These are phyloP conservation scores for Coccomyxa sp. DNA, from an alignment of 139 green algal genomes.

Conservation along the genomic window DNA sequence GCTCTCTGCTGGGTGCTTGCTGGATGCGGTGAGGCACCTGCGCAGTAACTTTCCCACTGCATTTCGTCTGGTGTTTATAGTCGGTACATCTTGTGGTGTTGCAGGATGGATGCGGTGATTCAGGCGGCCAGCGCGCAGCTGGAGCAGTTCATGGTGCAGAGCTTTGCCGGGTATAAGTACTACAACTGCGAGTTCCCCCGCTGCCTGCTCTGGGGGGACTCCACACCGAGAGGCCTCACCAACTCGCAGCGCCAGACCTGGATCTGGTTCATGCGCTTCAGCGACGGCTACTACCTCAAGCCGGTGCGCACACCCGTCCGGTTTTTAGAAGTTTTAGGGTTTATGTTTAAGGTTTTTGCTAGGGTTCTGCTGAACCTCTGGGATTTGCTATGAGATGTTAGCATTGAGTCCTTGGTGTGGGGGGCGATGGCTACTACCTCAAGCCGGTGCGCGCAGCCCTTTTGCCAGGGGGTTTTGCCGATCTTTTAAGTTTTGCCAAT, in stretches of 20 bases:
- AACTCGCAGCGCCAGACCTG: background rate
- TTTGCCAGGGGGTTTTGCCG: no score
- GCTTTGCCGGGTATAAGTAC: background rate
- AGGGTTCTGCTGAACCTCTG: background rate
- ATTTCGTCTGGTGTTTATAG: no score
- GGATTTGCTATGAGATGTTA: no score
- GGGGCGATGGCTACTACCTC: no score
- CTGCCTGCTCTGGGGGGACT: background rate
- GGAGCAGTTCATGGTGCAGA: background rate
- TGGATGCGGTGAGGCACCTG: no score
- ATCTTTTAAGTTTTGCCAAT: no score
- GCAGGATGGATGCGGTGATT: background rate
- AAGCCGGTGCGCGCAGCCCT: no score
- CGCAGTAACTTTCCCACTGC: no score
- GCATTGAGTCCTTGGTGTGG: no score
- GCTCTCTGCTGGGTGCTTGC: no score
- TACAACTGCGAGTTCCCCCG: background rate
- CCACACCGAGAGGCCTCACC: background rate
- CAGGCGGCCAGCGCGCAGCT: background rate
- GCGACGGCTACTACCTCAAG: background rate
- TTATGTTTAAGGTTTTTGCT: background rate
- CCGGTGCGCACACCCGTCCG: background rate
- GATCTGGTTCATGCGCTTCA: conserved; percentile 5
- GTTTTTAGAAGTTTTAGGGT: background rate
- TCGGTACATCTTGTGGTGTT: no score